Evolutionary conservation across 331 rosid species (phyloP).

Genomic region (Quercus lobata): DNA sequence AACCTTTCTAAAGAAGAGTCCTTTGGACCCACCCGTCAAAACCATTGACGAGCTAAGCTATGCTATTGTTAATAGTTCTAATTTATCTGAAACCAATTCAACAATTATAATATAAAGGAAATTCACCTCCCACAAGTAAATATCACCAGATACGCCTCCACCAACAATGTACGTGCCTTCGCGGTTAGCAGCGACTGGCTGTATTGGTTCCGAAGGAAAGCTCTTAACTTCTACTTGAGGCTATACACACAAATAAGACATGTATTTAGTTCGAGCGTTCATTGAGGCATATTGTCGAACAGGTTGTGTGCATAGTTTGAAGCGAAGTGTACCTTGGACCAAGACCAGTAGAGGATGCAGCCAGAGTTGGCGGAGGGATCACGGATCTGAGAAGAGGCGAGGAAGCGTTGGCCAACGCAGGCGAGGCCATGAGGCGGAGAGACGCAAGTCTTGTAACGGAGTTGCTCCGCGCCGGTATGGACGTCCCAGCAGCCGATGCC

Average conservation of each 20-base stretch:
- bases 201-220: slow-evolving; percentile 59
- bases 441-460: slow-evolving; percentile 68
- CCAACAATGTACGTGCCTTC: slow-evolving; percentile 70
- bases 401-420: slow-evolving; percentile 48
- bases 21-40: no score
- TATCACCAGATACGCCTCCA: slow-evolving; percentile 63
- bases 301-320: neutral
- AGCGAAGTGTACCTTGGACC: slow-evolving; percentile 50
- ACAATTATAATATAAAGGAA: neutral
- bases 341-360: slow-evolving; percentile 66
- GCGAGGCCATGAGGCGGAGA: slow-evolving; percentile 72
- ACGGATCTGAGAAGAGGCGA: slow-evolving; percentile 66
- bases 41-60: neutral
- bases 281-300: slow-evolving; percentile 14
- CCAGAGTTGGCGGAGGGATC: slow-evolving; percentile 44
- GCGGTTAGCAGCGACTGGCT: slow-evolving; percentile 57
- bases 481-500: slow-evolving; percentile 80
- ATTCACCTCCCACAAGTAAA: slow-evolving; percentile 83
- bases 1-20: no score
- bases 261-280: neutral
- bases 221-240: slow-evolving; percentile 73
- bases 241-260: slow-evolving; percentile 24
- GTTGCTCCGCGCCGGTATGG: slow-evolving; percentile 52
- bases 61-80: neutral
- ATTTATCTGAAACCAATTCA: slow-evolving; percentile 12